Percentiles rank a stretch among this genome's conserved stretches.
phyloP scores from a whole-genome alignment of 371 early-diverging fungal species.

The Mucor circinelloides region DNA sequence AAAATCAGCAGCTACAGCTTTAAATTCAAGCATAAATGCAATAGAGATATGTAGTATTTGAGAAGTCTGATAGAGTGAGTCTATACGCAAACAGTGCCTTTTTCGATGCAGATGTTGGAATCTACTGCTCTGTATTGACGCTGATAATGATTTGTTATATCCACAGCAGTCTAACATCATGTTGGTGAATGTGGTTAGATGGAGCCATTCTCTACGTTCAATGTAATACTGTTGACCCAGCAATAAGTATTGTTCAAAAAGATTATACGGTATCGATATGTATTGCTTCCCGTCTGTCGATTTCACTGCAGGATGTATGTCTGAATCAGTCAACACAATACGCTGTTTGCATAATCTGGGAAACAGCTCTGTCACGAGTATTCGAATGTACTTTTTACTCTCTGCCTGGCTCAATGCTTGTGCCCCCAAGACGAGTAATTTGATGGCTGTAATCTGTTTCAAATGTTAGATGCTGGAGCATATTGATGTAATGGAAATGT shows the following conservation, averaged over 20 bases:
- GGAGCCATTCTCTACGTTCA: conserved; percentile 28
- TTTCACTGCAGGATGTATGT: conserved; percentile 30
- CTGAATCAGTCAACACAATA: conserved; percentile 26
- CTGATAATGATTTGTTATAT: conserved; percentile 19
- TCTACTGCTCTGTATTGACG: conserved; percentile 20
- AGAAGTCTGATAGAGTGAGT: neutral
- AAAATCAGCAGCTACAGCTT: conserved; percentile 36
- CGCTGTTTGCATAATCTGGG: conserved; percentile 43
- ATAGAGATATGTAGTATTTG: conserved; percentile 20
- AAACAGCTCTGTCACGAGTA: conserved; percentile 39
- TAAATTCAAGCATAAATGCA: conserved; percentile 43
- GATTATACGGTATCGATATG: conserved; percentile 35
- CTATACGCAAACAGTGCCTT: conserved; percentile 22
- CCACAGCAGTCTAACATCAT: conserved; percentile 41
- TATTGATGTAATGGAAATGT: neutral
- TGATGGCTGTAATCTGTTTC: conserved; percentile 38
- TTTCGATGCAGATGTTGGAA: conserved; percentile 39
- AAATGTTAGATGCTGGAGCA: neutral
- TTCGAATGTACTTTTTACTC: conserved; percentile 27
- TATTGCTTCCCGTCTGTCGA: conserved; percentile 46
- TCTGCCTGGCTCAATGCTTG: conserved; percentile 20
- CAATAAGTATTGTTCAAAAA: conserved; percentile 39
- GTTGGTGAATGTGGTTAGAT: conserved; percentile 35
- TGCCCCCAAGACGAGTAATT: conserved; percentile 28
- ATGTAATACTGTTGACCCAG: conserved; percentile 43